These are phyloP conservation scores for Mucuna pruriens DNA, from an alignment of 306 rosid genomes.

Conservation along the genomic window DNA sequence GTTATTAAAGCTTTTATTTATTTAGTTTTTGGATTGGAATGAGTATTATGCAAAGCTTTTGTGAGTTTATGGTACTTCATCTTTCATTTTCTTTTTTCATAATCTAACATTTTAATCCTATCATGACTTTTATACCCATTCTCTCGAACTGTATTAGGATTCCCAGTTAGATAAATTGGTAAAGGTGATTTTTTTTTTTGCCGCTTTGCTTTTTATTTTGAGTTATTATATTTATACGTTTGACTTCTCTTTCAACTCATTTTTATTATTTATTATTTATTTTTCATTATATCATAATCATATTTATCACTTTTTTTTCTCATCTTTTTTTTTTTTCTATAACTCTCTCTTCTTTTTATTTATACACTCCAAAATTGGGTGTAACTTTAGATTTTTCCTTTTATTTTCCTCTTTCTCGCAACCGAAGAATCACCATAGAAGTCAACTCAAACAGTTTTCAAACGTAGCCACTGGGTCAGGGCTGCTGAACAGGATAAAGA, in stretches of 20 bases:
- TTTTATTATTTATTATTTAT: no score
- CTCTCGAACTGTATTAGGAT: background rate
- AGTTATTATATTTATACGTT: no score
- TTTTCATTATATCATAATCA: no score
- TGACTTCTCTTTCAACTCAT: no score
- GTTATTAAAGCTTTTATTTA: background rate
- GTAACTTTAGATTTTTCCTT: no score
- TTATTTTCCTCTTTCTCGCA: background rate
- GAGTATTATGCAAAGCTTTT: background rate
- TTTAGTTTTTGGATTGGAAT: no score
- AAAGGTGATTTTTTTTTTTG: background rate
- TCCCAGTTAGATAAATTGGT: background rate
- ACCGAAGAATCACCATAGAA: background rate
- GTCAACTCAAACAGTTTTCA: constrained; percentile 15
- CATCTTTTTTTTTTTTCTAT: no score
- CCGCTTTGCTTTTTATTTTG: background rate
- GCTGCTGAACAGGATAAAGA: constrained; percentile 25
- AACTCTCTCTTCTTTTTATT: no score
- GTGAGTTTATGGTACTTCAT: background rate
- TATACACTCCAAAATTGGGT: no score
- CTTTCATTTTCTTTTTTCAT: background rate
- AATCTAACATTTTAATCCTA: background rate
- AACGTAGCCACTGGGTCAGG: background rate
- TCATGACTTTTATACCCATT: background rate
- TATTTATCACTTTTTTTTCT: no score